phyloP scores from a whole-genome alignment of 129 eudicot genomes.

The Lonicera japonica region DNA sequence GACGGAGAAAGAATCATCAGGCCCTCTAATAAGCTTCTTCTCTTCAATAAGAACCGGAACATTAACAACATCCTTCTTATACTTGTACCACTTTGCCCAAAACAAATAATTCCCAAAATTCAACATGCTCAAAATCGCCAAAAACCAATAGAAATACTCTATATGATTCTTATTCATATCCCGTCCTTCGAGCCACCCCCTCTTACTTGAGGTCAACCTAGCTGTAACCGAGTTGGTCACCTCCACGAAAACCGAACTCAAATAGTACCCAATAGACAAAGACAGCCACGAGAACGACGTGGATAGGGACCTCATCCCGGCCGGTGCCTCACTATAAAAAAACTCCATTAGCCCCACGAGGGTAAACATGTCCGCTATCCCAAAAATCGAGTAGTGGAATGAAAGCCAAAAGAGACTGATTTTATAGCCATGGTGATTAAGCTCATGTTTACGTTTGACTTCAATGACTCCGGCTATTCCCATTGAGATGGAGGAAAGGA shows the following conservation, averaged over 20 bases:
- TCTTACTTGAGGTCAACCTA: slow-evolving; percentile 33
- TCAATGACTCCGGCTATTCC: slow-evolving; percentile 50
- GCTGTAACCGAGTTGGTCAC: slow-evolving; percentile 49
- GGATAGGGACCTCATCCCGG: slow-evolving; percentile 62
- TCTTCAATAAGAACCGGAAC: neutral
- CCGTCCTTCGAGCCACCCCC: slow-evolving; percentile 62
- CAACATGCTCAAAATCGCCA: slow-evolving; percentile 53
- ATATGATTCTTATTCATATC: slow-evolving; percentile 36
- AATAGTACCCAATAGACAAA: slow-evolving; percentile 54
- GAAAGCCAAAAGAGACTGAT: slow-evolving; percentile 67
- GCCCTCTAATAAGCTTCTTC: too few relatives aligned
- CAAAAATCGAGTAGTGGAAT: slow-evolving; percentile 61
- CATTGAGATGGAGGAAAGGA: slow-evolving; percentile 64
- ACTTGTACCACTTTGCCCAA: slow-evolving; percentile 58
- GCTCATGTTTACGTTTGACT: slow-evolving; percentile 45
- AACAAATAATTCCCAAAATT: slow-evolving; percentile 46
- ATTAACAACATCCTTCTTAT: slow-evolving; percentile 32
- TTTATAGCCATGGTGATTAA: slow-evolving; percentile 17
- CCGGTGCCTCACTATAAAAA: slow-evolving; percentile 72
- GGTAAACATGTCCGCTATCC: slow-evolving; percentile 75
- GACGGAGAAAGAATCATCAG: too few relatives aligned
- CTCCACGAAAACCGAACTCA: slow-evolving; percentile 50
- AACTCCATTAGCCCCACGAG: slow-evolving; percentile 68
- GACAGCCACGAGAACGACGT: slow-evolving; percentile 75
- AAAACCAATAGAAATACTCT: slow-evolving; percentile 59